Percentiles rank a stretch among this genome's conserved stretches.
Conservation (phyloP, 768 basidiomycete genomes). For the Lactarius sp. region DNA sequence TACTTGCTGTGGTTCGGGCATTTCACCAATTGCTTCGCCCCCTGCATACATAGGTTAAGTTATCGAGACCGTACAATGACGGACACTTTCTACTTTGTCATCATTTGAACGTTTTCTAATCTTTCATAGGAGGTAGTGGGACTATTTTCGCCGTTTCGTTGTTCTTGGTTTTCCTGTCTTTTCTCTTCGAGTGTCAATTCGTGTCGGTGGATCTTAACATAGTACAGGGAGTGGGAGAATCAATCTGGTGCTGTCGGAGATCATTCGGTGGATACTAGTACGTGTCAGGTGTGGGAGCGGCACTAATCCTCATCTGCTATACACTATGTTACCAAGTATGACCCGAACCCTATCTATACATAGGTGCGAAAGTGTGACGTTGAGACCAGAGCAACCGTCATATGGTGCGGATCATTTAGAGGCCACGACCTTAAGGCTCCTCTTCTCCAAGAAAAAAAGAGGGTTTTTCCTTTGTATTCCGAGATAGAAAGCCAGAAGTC, state of each 20-base stretch:
- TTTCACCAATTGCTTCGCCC: neutral
- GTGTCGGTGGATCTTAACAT: neutral
- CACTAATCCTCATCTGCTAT: neutral
- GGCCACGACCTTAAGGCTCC: too few species aligned
- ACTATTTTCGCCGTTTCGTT: neutral
- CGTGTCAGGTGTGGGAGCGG: too few species aligned
- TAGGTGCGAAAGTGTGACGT: too few species aligned
- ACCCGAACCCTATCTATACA: too few species aligned
- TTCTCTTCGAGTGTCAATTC: neutral
- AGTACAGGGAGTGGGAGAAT: neutral
- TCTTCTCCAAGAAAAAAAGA: too few species aligned
- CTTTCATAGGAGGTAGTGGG: conserved; percentile 18
- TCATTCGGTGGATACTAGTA: neutral
- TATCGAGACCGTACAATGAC: neutral
- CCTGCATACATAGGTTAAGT: conserved; percentile 7
- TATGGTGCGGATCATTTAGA: too few species aligned
- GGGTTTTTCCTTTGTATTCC: too few species aligned
- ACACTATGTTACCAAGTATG: too few species aligned
- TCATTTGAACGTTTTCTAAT: conserved; percentile 15
- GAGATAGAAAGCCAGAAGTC: too few species aligned
- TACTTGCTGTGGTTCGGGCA: neutral
- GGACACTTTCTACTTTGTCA: conserved; percentile 9
- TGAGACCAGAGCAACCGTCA: too few species aligned
- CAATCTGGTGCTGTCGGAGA: neutral
- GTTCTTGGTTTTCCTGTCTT: neutral